These are phyloP conservation scores for Penicillium arizonense DNA, from an alignment of 495 filamentous ascomycete species.

Conservation along the genomic window DNA sequence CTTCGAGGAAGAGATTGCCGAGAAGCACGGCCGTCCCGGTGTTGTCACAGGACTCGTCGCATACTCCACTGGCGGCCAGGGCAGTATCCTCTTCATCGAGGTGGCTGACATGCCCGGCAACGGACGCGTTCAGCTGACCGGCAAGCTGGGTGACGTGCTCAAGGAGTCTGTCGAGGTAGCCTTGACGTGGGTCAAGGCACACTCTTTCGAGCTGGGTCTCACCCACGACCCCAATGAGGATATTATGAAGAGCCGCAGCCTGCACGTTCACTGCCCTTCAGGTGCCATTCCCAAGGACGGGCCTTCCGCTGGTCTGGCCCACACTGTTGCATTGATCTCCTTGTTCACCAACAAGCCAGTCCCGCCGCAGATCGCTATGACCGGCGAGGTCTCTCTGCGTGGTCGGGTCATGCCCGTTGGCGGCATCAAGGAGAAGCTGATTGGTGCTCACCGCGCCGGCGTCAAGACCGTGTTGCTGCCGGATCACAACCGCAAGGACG, in stretches of 20 bases:
- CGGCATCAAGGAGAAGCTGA: conserved; percentile 98
- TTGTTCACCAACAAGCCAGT: conserved; percentile 87
- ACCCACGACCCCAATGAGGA: conserved; percentile 79
- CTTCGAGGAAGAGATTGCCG: conserved; percentile 94
- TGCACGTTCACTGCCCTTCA: conserved; percentile 95
- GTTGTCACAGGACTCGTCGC: conserved; percentile 97
- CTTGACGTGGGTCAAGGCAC: conserved; percentile 93
- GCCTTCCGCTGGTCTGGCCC: conserved; percentile 84
- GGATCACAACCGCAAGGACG: conserved; percentile 86
- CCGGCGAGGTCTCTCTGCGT: conserved; percentile 86
- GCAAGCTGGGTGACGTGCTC: conserved; percentile 95
- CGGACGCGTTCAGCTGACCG: conserved; percentile 92
- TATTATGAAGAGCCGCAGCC: conserved; percentile 91
- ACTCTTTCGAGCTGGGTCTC: conserved; percentile 87
- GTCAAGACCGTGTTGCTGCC: conserved; percentile 94
- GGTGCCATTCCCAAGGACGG: conserved; percentile 96
- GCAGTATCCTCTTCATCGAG: conserved; percentile 97
- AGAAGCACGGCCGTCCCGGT: conserved; percentile 81
- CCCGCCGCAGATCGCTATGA: conserved; percentile 94
- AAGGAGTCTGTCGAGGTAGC: conserved; percentile 98
- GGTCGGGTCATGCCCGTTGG: conserved; percentile 88
- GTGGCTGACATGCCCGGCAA: conserved; percentile 95
- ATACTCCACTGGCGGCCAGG: conserved; percentile 90
- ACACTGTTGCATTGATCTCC: conserved; percentile 89
- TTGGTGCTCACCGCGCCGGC: conserved; percentile 88